Percentiles rank a stretch among this genome's conserved stretches.
Evolutionary conservation across 2,329 filamentous ascomycete species (phyloP).

Genomic region (Exserohilum rostratum): DNA sequence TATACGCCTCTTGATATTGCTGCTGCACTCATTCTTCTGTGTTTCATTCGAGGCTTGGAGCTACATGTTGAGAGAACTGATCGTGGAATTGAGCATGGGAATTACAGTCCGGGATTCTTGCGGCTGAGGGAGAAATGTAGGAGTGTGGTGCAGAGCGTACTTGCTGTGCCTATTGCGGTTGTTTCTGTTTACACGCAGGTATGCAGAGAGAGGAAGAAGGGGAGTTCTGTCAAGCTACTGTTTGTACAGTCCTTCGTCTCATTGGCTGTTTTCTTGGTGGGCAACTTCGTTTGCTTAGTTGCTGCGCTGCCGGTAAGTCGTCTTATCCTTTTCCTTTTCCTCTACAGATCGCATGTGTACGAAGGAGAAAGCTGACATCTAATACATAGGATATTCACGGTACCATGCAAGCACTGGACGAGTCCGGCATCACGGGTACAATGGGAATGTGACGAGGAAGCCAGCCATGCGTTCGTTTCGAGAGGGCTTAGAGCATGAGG

Average conservation of each 20-base stretch:
- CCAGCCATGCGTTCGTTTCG: neutral
- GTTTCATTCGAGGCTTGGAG: neutral
- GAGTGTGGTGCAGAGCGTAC: neutral
- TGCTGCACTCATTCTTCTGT: neutral
- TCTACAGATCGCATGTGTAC: too few relatives aligned
- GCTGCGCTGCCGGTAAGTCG: conserved; percentile 5
- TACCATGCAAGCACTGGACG: conserved; percentile 2
- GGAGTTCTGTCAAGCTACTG: neutral
- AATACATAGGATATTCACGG: conserved; percentile 1
- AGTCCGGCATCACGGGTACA: neutral
- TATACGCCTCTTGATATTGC: neutral
- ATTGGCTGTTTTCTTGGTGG: neutral
- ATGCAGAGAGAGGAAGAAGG: neutral
- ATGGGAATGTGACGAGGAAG: neutral
- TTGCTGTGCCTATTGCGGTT: conserved; percentile 6
- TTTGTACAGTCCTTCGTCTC: neutral
- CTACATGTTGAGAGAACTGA: conserved; percentile 1
- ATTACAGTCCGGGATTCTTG: conserved; percentile 7
- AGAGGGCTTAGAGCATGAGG: too few relatives aligned
- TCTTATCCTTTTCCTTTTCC: too few relatives aligned
- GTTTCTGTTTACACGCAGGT: neutral
- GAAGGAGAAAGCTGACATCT: neutral
- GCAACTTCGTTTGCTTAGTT: conserved; percentile 5
- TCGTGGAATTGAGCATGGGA: neutral
- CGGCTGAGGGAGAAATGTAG: neutral